These are phyloP conservation scores for Aspergillus novoparasiticus DNA, from an alignment of 2,329 filamentous ascomycete genomes.

Conservation along the genomic window DNA sequence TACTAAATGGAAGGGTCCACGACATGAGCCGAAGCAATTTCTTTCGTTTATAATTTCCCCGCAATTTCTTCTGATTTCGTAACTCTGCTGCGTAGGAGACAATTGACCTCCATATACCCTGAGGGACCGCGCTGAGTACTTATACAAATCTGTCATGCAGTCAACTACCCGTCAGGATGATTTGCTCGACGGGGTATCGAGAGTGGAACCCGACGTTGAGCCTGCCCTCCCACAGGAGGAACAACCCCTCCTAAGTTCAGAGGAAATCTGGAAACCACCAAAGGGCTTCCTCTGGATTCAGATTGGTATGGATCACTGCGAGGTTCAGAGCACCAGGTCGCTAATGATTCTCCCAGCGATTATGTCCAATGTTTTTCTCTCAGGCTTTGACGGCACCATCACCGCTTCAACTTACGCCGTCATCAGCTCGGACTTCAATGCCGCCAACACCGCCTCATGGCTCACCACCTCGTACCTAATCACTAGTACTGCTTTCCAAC, in stretches of 20 bases:
- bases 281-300: slow-evolving; percentile 61
- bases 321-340: background rate
- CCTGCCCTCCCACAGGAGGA: slow-evolving; percentile 17
- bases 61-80: background rate
- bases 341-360: slow-evolving; percentile 48
- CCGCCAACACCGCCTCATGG: slow-evolving; percentile 49
- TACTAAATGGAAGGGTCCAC: too few species aligned
- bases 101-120: too few species aligned
- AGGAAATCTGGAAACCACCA: slow-evolving; percentile 51
- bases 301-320: slow-evolving; percentile 42
- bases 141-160: background rate
- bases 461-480: slow-evolving; percentile 67
- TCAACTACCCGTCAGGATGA: background rate
- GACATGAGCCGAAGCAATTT: background rate
- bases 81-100: background rate
- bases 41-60: background rate
- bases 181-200: background rate
- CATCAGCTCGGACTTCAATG: slow-evolving; percentile 52
- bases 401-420: slow-evolving; percentile 48
- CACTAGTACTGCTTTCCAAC: slow-evolving; percentile 68
- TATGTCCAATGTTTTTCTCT: slow-evolving; percentile 66
- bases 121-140: too few species aligned
- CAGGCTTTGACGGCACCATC: slow-evolving; percentile 53
- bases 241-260: slow-evolving; percentile 26
- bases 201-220: background rate